A percentile compares a stretch with the other conserved stretches of the same genome.
These are phyloP conservation scores for Cyberlindnera americana DNA, from an alignment of 805 yeast genomes.

Conservation along the genomic window DNA sequence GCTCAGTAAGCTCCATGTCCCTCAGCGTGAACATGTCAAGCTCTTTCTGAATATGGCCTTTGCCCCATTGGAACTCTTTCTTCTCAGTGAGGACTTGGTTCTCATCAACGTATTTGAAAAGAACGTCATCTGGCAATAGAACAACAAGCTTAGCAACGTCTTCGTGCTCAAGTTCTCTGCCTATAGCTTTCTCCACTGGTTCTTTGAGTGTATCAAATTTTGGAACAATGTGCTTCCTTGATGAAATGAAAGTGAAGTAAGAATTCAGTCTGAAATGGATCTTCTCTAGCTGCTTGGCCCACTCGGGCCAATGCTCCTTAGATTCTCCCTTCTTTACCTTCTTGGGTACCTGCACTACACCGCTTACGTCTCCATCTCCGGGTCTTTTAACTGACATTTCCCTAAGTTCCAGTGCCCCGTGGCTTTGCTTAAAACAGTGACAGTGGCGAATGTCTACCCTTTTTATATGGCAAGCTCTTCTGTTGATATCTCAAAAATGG, in stretches of 20 bases:
- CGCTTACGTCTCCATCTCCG: too few relatives aligned
- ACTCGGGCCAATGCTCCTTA: constrained; percentile 23
- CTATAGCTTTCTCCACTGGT: constrained; percentile 48
- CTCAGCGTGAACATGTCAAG: constrained; percentile 49
- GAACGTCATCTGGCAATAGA: constrained; percentile 64
- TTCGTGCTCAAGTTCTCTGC: constrained; percentile 38
- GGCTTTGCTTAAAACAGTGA: too few relatives aligned
- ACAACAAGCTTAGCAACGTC: constrained; percentile 65
- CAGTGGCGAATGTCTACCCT: too few relatives aligned
- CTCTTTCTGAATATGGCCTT: constrained; percentile 55
- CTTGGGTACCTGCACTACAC: too few relatives aligned
- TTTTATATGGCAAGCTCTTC: too few relatives aligned
- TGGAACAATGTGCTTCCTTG: constrained; percentile 57
- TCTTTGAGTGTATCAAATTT: constrained; percentile 50
- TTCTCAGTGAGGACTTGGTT: constrained; percentile 49
- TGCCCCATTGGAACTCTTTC: constrained; percentile 34
- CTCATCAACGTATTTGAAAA: constrained; percentile 76
- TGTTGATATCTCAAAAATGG: too few relatives aligned
- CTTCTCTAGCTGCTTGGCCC: constrained; percentile 40
- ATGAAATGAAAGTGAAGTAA: constrained; percentile 57
- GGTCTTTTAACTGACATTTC: too few relatives aligned
- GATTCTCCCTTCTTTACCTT: constrained; percentile 2
- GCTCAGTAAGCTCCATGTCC: constrained; percentile 38
- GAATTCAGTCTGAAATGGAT: constrained; percentile 55
- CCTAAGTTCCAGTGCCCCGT: too few relatives aligned